A percentile compares a stretch with the other conserved stretches of the same genome.
Conservation (phyloP, 768 basidiomycete genomes). For the Russula olivacea region DNA sequence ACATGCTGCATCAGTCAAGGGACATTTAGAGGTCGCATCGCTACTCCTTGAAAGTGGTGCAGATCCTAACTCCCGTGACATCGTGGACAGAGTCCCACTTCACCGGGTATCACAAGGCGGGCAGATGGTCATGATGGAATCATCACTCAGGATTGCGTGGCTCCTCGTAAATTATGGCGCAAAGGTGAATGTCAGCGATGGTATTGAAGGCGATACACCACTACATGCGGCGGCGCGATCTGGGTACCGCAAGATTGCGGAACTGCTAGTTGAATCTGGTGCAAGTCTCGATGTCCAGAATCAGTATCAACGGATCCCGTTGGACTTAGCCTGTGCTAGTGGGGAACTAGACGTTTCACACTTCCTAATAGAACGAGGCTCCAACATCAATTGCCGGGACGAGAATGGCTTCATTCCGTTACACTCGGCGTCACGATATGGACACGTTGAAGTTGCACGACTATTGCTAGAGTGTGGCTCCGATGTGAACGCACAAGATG, state of each 20-base stretch:
- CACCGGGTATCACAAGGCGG: background rate
- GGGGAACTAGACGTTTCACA: background rate
- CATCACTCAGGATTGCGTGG: background rate
- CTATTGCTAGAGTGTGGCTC: background rate
- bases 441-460: background rate
- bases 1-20: background rate
- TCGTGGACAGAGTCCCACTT: background rate
- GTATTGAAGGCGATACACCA: background rate
- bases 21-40: background rate
- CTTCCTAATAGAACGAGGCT: background rate
- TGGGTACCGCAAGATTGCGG: background rate
- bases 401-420: background rate
- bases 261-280: background rate
- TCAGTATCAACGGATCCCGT: background rate
- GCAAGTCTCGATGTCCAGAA: background rate
- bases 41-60: background rate
- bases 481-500: background rate
- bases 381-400: background rate
- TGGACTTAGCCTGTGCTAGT: background rate
- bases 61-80: background rate
- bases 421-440: background rate
- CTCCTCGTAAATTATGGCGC: background rate
- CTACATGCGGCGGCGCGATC: background rate
- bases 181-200: background rate
- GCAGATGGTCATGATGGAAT: background rate